Evolutionary conservation across 441 rosid species (phyloP), one percentile per base, ranked within the genome.

Genomic region (Melastoma candidum): DNA sequence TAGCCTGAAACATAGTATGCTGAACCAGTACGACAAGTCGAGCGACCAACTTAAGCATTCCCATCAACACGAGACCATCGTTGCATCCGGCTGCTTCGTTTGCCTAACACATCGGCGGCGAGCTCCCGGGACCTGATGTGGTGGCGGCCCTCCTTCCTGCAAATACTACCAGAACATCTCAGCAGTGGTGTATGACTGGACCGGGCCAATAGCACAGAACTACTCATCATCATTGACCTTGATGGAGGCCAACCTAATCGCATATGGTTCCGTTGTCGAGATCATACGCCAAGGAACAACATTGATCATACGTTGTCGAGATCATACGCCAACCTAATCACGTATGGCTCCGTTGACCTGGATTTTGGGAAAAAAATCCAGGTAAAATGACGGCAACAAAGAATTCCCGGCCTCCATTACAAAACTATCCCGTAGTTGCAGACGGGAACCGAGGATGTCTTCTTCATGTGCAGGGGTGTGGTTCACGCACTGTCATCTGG

Each of bases 121-220:
- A 87, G 85, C 63, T 90, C 98, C 9, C 96, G 88, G 80, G 85
- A 90, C 43, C 98, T 74, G 59, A 87, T 87, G 64, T 87, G 98
- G 53, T 95, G 96, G 73, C 90, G 95, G 44, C 93, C 93, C 13
- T 77, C 74, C 61, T 77, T 90, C 60, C 87, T 96, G 58, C 95
- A 90, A 75, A 17, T 17, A 17, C 22, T 17, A 17, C 44, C 75
- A 77, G 8, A 17, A 10, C 26, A 8, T 12, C 2, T 77, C 77
- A 1, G 57, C 48, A 0, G 10, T 2, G 2, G 45, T n/a, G 17
- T 72, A 46, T 24, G 50, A 76, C 54, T 76, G 64, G 54, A 65
- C 73, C 0, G 77, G 70, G 13, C 58, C 71, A 47, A 47, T 48
- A 43, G 51, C 43, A 1, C 9, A 58, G 3, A 12, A 65, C 2